phyloP scores from a whole-genome alignment of 257 asterid species.

The Echium plantagineum region DNA sequence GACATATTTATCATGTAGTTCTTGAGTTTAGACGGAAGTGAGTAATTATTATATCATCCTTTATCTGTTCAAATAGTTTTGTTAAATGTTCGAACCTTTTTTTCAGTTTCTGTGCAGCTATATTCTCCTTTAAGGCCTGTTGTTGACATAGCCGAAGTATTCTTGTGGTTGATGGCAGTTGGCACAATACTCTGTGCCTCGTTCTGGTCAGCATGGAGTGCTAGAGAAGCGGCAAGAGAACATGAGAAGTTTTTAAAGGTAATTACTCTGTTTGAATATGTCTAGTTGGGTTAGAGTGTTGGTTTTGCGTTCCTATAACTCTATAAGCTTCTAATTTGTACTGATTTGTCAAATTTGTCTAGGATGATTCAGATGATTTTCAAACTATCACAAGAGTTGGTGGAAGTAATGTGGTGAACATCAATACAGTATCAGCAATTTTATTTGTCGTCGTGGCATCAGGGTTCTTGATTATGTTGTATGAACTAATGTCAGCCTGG shows the following conservation, averaged over 20 bases:
- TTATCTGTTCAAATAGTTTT: neutral
- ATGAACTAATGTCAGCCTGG: conserved; percentile 77
- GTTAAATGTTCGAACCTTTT: neutral
- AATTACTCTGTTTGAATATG: conserved; percentile 7
- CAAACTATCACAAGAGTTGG: conserved; percentile 30
- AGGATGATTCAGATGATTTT: conserved; percentile 65
- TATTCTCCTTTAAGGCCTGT: conserved; percentile 82
- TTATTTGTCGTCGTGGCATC: conserved; percentile 72
- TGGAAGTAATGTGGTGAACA: conserved; percentile 62
- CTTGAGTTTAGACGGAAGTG: neutral
- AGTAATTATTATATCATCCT: neutral
- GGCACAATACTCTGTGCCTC: conserved; percentile 84
- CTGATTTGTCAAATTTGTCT: conserved; percentile 11
- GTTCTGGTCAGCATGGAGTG: conserved; percentile 94
- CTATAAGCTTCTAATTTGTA: neutral
- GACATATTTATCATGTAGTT: neutral
- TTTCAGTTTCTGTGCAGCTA: conserved; percentile 56
- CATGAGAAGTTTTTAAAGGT: conserved; percentile 79
- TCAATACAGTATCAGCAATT: conserved; percentile 62
- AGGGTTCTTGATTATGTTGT: conserved; percentile 65
- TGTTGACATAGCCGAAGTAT: conserved; percentile 86
- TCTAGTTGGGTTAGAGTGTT: neutral
- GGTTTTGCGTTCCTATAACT: neutral
- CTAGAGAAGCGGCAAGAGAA: conserved; percentile 66
- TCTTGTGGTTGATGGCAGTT: conserved; percentile 91